A percentile compares a stretch with the other conserved stretches of the same genome.
phyloP scores from a whole-genome alignment of 106 monocot species.

The Phalaenopsis equestris region DNA sequence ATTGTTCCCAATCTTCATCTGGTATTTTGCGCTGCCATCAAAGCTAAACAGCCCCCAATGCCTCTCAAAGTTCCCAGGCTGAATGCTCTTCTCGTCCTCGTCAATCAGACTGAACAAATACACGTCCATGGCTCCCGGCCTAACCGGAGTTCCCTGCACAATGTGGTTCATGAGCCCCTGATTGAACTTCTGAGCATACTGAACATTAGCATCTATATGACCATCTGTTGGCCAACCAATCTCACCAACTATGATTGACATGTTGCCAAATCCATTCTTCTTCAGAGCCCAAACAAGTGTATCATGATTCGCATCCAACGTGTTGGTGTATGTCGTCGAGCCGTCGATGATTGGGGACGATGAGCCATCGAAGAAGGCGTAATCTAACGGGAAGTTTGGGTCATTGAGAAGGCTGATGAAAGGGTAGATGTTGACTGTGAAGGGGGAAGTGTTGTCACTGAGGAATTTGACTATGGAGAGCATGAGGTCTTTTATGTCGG shows the following conservation, averaged over 20 bases:
- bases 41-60: conserved; percentile 80
- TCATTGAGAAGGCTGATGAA: conserved; percentile 80
- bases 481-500: conserved; percentile 72
- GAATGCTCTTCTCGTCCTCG: conserved; percentile 79
- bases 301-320: conserved; percentile 82
- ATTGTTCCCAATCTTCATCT: conserved; percentile 35
- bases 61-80: conserved; percentile 82
- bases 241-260: conserved; percentile 75
- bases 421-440: conserved; percentile 93
- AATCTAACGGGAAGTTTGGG: conserved; percentile 73
- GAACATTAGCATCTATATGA: conserved; percentile 52
- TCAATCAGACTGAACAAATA: conserved; percentile 84
- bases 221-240: conserved; percentile 94
- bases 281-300: conserved; percentile 70
- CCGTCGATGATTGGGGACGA: conserved; percentile 37
- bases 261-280: conserved; percentile 67
- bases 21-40: conserved; percentile 62
- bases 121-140: conserved; percentile 54
- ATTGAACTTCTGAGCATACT: conserved; percentile 54
- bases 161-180: conserved; percentile 65
- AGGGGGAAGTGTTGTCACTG: conserved; percentile 48
- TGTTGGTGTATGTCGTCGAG: conserved; percentile 40
- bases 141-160: conserved; percentile 62
- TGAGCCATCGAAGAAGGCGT: conserved; percentile 80
- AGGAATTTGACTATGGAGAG: conserved; percentile 72